A percentile compares a stretch with the other conserved stretches of the same genome.
These are phyloP conservation scores for Schwanniomyces occidentalis DNA, from an alignment of 805 yeast genomes.

Conservation along the genomic window DNA sequence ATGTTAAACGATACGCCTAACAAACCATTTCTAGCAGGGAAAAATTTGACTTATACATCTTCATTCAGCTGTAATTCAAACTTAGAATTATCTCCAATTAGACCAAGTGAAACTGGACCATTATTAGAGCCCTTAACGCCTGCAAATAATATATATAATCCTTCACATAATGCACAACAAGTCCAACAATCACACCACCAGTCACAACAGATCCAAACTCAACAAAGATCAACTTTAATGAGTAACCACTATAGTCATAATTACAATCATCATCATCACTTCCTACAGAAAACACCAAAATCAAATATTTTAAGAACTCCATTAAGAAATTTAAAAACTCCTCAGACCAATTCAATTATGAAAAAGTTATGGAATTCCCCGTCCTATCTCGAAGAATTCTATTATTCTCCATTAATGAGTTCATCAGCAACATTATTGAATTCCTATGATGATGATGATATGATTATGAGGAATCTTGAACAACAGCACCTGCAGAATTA, in stretches of 20 bases:
- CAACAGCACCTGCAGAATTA: conserved; percentile 19
- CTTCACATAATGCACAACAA: too few species aligned
- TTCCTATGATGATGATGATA: conserved; percentile 47
- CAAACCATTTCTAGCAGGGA: conserved; percentile 41
- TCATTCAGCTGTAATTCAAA: conserved; percentile 67
- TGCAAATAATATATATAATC: conserved; percentile 23
- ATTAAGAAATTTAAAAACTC: conserved; percentile 35
- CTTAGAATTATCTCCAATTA: conserved; percentile 62
- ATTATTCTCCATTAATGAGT: conserved; percentile 44
- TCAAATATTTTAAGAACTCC: conserved; percentile 33
- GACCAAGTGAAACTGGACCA: conserved; percentile 62
- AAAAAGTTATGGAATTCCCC: conserved; percentile 67
- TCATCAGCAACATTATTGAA: conserved; percentile 25
- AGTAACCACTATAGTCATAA: conserved; percentile 5
- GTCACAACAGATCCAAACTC: not conserved
- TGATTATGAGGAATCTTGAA: conserved; percentile 43
- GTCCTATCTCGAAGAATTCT: conserved; percentile 64
- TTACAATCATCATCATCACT: conserved; percentile 6
- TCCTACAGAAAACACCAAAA: conserved; percentile 36
- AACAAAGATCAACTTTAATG: conserved; percentile 3
- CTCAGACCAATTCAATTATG: conserved; percentile 45
- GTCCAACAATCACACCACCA: conserved; percentile 4
- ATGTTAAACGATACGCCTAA: conserved; percentile 37
- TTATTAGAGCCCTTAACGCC: conserved; percentile 66
- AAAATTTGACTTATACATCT: conserved; percentile 54